These are phyloP conservation scores for Geranium incanum DNA, from an alignment of 441 rosid genomes.

Conservation along the genomic window DNA sequence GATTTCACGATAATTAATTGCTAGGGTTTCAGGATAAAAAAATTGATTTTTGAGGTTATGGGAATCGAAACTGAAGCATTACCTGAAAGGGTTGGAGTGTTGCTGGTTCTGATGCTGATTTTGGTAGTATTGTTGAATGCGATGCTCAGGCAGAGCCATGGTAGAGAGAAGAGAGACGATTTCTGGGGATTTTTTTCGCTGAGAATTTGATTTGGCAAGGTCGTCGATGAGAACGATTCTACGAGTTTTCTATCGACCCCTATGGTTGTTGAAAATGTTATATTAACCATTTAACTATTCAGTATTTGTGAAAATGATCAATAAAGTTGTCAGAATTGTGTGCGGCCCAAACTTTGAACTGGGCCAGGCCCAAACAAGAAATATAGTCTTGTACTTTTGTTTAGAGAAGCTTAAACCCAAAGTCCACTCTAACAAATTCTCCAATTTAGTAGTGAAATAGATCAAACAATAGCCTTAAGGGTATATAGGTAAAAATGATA, in stretches of 20 bases:
- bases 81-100: constrained; percentile 35
- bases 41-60: too few species aligned
- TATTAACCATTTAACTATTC: not conserved
- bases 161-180: not conserved
- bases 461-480: too few species aligned
- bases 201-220: not conserved
- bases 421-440: too few species aligned
- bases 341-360: not conserved
- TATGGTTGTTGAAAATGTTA: not conserved
- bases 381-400: too few species aligned
- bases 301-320: too few species aligned
- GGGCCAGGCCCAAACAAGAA: not conserved
- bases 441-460: too few species aligned
- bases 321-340: not conserved
- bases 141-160: constrained; percentile 48
- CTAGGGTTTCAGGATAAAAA: constrained; percentile 18
- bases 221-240: not conserved
- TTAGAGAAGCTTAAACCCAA: too few species aligned
- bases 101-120: constrained; percentile 31
- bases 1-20: not conserved
- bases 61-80: not conserved
- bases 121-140: constrained; percentile 12
- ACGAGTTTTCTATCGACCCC: not conserved
- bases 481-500: too few species aligned
- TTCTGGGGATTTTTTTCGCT: not conserved